These are phyloP conservation scores for Cicer cuneatum DNA, from an alignment of 306 rosid species.

Conservation along the genomic window DNA sequence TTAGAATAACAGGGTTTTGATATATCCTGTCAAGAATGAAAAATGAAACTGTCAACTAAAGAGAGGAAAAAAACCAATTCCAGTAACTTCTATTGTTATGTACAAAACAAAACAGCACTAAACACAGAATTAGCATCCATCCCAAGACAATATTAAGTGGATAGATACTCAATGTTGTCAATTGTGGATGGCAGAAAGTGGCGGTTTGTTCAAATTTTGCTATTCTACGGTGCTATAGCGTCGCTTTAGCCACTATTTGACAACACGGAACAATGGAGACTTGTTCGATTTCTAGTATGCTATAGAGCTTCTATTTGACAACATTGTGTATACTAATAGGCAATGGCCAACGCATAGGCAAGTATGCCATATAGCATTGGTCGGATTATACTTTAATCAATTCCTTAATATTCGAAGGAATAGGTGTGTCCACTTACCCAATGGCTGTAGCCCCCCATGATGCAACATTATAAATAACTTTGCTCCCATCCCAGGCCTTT, in stretches of 20 bases:
- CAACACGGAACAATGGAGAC: too few species aligned
- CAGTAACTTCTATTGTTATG: background rate
- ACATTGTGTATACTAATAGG: conserved; percentile 5
- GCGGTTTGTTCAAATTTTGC: too few species aligned
- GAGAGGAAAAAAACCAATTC: background rate
- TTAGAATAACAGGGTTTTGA: conserved; percentile 84
- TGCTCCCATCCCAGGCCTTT: conserved; percentile 98
- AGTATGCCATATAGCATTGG: conserved; percentile 12
- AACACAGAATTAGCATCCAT: conserved; percentile 11
- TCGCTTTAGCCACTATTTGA: too few species aligned
- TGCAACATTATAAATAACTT: conserved; percentile 91
- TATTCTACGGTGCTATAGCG: too few species aligned
- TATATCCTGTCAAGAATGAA: conserved; percentile 69
- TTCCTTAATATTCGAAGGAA: conserved; percentile 5
- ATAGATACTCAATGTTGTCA: too few species aligned
- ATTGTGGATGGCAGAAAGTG: too few species aligned
- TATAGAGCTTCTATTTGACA: too few species aligned
- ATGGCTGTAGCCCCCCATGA: conserved; percentile 99
- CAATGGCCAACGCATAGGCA: conserved; percentile 14
- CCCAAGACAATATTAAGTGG: conserved; percentile 8
- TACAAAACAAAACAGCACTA: background rate
- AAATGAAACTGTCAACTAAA: conserved; percentile 14
- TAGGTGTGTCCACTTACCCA: conserved; percentile 61
- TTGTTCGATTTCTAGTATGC: too few species aligned
- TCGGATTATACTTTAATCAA: conserved; percentile 11